Evolutionary conservation across 176 grass and related monocot genomes (phyloP).

Genomic region (Secale cereale): DNA sequence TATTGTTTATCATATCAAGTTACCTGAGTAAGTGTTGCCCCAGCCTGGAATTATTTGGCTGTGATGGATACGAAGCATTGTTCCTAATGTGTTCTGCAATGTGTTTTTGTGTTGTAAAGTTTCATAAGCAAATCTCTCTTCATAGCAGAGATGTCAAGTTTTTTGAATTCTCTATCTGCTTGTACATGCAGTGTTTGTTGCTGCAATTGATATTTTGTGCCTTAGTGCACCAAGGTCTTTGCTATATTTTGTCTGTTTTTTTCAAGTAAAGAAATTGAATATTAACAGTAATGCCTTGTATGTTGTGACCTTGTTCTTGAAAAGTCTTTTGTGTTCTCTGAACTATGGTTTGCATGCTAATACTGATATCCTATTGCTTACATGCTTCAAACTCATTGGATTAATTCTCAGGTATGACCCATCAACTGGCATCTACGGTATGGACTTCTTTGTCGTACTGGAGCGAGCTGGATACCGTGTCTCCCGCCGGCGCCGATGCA

Average conservation of each 20-base stretch:
- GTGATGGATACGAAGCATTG: background rate
- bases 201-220: background rate
- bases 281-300: background rate
- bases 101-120: background rate
- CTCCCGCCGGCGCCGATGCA: slow-evolving; percentile 53
- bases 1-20: background rate
- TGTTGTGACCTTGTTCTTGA: too few relatives aligned
- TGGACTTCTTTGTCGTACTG: slow-evolving; percentile 64
- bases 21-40: background rate
- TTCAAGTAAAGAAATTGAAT: background rate
- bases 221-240: background rate
- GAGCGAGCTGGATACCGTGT: slow-evolving; percentile 60
- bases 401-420: slow-evolving; percentile 42
- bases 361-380: background rate
- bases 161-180: background rate
- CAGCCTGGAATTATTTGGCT: background rate
- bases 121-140: background rate
- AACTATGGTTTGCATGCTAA: background rate
- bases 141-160: too few relatives aligned
- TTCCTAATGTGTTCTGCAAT: background rate
- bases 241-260: background rate
- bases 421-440: slow-evolving; percentile 65
- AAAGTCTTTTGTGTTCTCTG: background rate
- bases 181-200: background rate
- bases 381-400: background rate